Evolutionary conservation across 768 basidiomycete genomes (phyloP).

Genomic region (Mycena amicta): DNA sequence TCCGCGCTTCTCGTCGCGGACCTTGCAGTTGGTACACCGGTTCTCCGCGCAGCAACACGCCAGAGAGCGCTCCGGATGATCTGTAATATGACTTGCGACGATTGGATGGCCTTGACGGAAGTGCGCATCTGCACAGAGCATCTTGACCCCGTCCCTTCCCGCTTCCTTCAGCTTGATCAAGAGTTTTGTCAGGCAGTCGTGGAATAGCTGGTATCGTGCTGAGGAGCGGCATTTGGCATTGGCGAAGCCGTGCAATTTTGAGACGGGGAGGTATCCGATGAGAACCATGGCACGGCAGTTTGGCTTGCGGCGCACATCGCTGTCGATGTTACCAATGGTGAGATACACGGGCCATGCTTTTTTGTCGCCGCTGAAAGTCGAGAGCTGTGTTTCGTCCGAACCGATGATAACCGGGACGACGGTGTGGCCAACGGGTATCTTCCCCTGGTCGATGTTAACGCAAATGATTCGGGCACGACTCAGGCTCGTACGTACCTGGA

Average conservation of each 20-base stretch:
- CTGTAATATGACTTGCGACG: not conserved
- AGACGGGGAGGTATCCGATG: conserved; percentile 35
- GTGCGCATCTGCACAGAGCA: not conserved
- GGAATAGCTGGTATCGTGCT: conserved; percentile 32
- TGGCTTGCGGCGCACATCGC: conserved; percentile 25
- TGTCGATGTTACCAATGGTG: conserved; percentile 34
- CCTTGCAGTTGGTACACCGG: not conserved
- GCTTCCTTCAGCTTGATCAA: not conserved
- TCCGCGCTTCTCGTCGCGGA: too few species aligned
- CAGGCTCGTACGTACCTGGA: conserved; percentile 25
- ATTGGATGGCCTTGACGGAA: not conserved
- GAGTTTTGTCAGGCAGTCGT: not conserved
- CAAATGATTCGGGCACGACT: not conserved
- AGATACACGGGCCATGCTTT: conserved; percentile 37
- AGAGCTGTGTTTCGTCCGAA: conserved; percentile 37
- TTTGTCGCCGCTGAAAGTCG: conserved; percentile 32
- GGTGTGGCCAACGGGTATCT: conserved; percentile 11
- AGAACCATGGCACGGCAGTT: conserved; percentile 29
- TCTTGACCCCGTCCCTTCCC: conserved; percentile 20
- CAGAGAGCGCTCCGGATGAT: not conserved
- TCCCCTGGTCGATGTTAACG: too few species aligned
- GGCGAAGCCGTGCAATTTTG: not conserved
- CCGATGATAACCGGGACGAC: conserved; percentile 33
- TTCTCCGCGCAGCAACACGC: not conserved
- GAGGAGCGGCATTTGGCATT: not conserved